Base-by-base conservation (phyloP, 164 flowering plant species). In the Sextonia rubra region DNA sequence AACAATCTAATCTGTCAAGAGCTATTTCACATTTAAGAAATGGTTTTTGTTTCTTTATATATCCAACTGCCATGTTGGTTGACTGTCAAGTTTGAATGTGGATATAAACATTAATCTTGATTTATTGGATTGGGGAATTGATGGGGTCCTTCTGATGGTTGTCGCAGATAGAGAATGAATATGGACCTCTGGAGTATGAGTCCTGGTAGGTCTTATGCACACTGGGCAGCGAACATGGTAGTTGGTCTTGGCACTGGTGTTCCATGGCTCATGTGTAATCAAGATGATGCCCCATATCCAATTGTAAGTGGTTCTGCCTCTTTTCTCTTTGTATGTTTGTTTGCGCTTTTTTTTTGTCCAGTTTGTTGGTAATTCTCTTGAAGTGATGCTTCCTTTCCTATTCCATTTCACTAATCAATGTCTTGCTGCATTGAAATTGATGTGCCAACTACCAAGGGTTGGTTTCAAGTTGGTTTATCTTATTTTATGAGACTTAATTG, bases 251-350 rank as follows among this genome's bases (percentile, higher is more conserved):
- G 78, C 71, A 91, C 98, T 20, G 98, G 97, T 15, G 98, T 93
- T 47, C 98, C 98, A 44, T 93, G 98, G 98, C 73, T 93, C 71
- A 93, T 93, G 98, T 93, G 98, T 85, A 93, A 91, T 74, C 94
- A 93, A 86, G 94, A 91, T 56, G 91, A 90, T 77, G 97, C 92
- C 52, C 98, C 97, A 32, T 94, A 87, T 80, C 94, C 92, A 25
- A 75, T 90, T 73, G 94, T 90, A 68, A 68, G 85, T 26, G 18
- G 20, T 26, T 55, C 63, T 69, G 63, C 47, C 47, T 44, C 27
- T 20, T 14, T 20, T 60, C 70, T 77, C 9, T 47, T 44, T 8
- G 4, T 56, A 4, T 56, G 11, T 20, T 3, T 17, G 20, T 20
- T 20, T 56, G 14, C 3, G n/a, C n/a, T n/a, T n/a, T n/a, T n/a